Evolutionary conservation across 192 early-diverging fungal species (phyloP), one percentile per base, ranked within the genome.

Genomic region (Gonapodya prolifera): DNA sequence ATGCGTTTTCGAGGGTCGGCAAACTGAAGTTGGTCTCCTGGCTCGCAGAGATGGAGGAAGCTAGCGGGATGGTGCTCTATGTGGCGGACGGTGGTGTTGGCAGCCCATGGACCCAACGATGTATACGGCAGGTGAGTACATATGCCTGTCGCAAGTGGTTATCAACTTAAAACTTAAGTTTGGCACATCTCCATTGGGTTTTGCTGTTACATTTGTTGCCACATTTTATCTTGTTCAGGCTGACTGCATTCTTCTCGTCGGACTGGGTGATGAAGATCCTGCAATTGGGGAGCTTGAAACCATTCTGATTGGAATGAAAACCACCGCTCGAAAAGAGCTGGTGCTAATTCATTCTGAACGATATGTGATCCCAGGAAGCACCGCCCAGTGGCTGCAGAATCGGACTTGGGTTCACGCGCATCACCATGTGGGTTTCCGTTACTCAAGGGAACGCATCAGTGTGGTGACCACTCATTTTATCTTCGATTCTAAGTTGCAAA

Each of bases 251-350:
- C 82, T 99, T 32, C 83, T 99, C 17, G 93, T 99, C 13, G 98
- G 94, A 0, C 83, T 96, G 2, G 97, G 94, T 28, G 96, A 97
- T 77, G 93, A 88, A 2, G 93, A 97, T 74, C 91, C 92, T 0
- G 80, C 89, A 0, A 91, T 98, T 18, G 95, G 97, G 69, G 96
- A 97, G 77, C 95, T 90, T 80, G 98, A 99, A 83, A 89, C 93
- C 29, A 83, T 96, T 70, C 85, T 99, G 76, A 85, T 98, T 77
- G 90, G 94, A 69, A 91, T 97, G 86, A 97, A 97, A 84, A 96
- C 96, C 1, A 99, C 98, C 0, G 98, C 96, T 69, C 90, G 97
- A 75, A 99, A 97, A 80, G 98, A 99, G 83, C 84, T 99, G 29
- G 94, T 99, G 23, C 82, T 99, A 17, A 83, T 99, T 35, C 96